Base-by-base conservation (phyloP, 495 filamentous ascomycete genomes). In the Neurospora sp. region DNA sequence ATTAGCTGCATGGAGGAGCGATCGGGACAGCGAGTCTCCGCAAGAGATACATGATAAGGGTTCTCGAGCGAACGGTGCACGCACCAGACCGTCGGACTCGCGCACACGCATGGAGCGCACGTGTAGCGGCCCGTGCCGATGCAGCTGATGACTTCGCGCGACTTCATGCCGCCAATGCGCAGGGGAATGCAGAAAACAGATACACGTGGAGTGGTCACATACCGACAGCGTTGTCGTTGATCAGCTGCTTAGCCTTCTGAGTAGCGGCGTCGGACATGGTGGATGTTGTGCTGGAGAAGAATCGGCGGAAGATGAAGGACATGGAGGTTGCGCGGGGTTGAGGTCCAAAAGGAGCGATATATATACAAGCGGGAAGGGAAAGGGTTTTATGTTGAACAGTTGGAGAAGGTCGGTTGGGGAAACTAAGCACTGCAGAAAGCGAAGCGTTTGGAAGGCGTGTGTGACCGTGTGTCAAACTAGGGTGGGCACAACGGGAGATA, bases 181-280 rank as follows among this genome's bases (percentile, higher is more conserved):
- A 61, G 53, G 70, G 70, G 70, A 31, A 18, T 22, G 10, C 20
- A 14, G 27, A 39, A 31, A 6, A 16, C 27, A 35, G 14, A 18
- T 37, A 35, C 35, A 65, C 41, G 48, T 37, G 48, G 70, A 53
- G 40, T 68, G 35, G 31, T 37, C 68, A 88, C 91, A 65, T 86
- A 94, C 92, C 91, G 78, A 98, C 96, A 74, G 90, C 86, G 83
- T 98, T 95, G 75, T 97, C 91, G 79, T 97, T 88, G 79, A 99
- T 97, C 83, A 98, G 90, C 74, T 78, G 79, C 83, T 97, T 91
- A 65, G 93, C 94, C 81, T 95, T 95, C 72, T 88, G 88, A 84
- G 93, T 94, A 74, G 94, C 93, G 82, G 92, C 89, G 77, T 94
- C 91, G 91, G 94, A 94, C 76, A 81, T 88, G 79, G 86, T 84